Evolutionary conservation across 768 basidiomycete species (phyloP).

Genomic region (Hygrophorus russula): DNA sequence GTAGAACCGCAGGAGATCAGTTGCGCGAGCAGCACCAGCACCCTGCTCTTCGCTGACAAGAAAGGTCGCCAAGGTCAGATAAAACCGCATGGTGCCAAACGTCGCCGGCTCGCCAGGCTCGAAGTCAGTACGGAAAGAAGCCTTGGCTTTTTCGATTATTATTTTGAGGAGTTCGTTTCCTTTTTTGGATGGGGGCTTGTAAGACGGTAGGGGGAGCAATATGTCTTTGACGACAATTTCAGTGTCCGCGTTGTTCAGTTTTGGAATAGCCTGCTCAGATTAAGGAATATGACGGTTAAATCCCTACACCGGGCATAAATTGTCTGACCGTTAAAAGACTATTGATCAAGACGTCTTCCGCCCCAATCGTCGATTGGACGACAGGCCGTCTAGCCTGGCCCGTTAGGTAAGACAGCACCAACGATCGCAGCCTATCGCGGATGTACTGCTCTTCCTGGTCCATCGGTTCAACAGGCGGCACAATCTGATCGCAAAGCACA

Average conservation of each 20-base stretch:
- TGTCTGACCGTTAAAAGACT: slow-evolving; percentile 38
- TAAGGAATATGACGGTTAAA: slow-evolving; percentile 3
- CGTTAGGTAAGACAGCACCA: slow-evolving; percentile 51
- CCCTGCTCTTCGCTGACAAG: slow-evolving; percentile 28
- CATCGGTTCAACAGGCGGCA: slow-evolving; percentile 34
- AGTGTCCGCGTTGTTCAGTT: slow-evolving; percentile 27
- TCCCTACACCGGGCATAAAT: neutral
- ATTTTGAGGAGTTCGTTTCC: slow-evolving; percentile 14
- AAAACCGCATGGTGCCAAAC: slow-evolving; percentile 27
- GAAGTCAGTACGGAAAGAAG: slow-evolving; percentile 20
- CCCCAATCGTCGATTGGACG: slow-evolving; percentile 26
- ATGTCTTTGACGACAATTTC: slow-evolving; percentile 41
- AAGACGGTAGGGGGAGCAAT: slow-evolving; percentile 38
- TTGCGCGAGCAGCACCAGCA: slow-evolving; percentile 30
- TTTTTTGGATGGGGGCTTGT: slow-evolving; percentile 14
- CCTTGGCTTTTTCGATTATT: slow-evolving; percentile 25
- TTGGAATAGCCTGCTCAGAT: slow-evolving; percentile 35
- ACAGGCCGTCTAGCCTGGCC: slow-evolving; percentile 38
- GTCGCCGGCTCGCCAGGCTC: slow-evolving; percentile 16
- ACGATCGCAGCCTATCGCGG: slow-evolving; percentile 42
- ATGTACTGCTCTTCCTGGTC: slow-evolving; percentile 50
- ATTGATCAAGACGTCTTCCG: slow-evolving; percentile 36
- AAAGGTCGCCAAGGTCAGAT: slow-evolving; percentile 34
- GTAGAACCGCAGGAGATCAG: slow-evolving; percentile 44
- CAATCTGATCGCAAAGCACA: slow-evolving; percentile 60